A percentile compares a stretch with the other conserved stretches of the same genome.
These are phyloP conservation scores for Yamadazyma triangularis DNA, from an alignment of 1,139 yeast species.

Conservation along the genomic window DNA sequence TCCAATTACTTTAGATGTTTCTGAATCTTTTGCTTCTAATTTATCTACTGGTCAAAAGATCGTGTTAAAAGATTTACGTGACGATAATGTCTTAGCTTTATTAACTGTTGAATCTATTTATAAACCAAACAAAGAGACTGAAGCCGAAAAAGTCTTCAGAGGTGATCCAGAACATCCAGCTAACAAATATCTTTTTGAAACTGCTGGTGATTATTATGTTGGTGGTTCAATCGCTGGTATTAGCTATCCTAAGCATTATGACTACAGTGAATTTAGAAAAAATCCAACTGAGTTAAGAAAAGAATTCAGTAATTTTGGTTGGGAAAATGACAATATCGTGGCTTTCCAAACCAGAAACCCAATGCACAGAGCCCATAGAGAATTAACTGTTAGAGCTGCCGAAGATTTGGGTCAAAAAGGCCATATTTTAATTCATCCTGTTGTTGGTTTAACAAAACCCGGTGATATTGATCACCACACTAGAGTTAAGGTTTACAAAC, in stretches of 20 bases:
- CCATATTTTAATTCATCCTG: constrained; percentile 90
- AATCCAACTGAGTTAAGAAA: constrained; percentile 87
- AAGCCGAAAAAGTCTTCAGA: constrained; percentile 84
- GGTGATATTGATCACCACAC: constrained; percentile 98
- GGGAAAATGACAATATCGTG: constrained; percentile 74
- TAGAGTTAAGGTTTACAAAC: constrained; percentile 91
- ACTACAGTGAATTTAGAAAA: constrained; percentile 80
- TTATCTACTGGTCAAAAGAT: constrained; percentile 58
- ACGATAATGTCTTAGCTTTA: constrained; percentile 75
- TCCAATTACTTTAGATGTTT: constrained; percentile 85
- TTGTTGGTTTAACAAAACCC: constrained; percentile 94
- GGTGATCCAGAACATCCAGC: constrained; percentile 99
- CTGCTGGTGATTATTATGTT: constrained; percentile 77
- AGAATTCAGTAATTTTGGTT: constrained; percentile 74
- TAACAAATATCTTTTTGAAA: constrained; percentile 62
- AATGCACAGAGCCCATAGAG: constrained; percentile 98
- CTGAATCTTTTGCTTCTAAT: constrained; percentile 45
- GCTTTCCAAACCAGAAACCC: constrained; percentile 99
- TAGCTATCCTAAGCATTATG: constrained; percentile 82
- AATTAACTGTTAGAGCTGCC: constrained; percentile 93
- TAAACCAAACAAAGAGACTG: constrained; percentile 71
- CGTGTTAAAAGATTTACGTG: constrained; percentile 78
- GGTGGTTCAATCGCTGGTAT: constrained; percentile 90
- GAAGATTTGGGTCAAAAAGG: constrained; percentile 41
- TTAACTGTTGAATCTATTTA: constrained; percentile 75